A percentile compares a stretch with the other conserved stretches of the same genome.
Conservation (phyloP, 352 stramenopile genomes). For the Phytopythium ostracodes region DNA sequence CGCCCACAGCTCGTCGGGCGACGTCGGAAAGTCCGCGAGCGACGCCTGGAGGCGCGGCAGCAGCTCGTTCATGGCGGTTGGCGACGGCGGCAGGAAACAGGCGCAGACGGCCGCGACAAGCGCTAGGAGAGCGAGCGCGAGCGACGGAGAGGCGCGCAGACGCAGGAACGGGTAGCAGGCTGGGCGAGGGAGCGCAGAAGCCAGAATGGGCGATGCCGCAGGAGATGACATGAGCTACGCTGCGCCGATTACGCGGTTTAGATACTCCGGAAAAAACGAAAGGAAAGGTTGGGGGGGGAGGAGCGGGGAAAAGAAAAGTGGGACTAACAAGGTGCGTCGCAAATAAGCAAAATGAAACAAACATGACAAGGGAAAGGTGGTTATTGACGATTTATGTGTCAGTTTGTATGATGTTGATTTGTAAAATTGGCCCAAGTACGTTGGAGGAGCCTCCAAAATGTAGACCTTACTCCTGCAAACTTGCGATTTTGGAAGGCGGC, state of each 20-base stretch:
- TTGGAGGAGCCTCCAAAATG: not conserved
- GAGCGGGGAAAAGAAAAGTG: not conserved
- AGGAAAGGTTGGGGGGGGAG: not conserved
- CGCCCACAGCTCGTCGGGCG: not conserved
- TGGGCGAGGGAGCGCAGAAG: not conserved
- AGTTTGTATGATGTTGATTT: not conserved
- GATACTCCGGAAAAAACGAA: not conserved
- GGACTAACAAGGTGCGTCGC: not conserved
- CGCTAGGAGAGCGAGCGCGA: not conserved
- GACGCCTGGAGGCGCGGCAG: not conserved
- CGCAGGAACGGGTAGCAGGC: not conserved
- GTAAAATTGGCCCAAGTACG: not conserved
- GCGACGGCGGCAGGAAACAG: not conserved
- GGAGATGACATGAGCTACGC: not conserved
- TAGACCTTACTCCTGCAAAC: not conserved
- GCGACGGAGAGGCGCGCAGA: not conserved
- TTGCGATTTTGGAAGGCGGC: not conserved
- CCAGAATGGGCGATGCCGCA: not conserved
- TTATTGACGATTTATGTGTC: too few species aligned
- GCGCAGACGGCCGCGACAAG: not conserved
- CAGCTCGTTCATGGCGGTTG: not conserved
- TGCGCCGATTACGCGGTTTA: not conserved
- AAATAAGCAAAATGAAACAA: not conserved
- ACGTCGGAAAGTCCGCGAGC: not conserved
- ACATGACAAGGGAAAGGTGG: not conserved